Evolutionary conservation across 2,329 filamentous ascomycete species (phyloP).

Genomic region (Pyricularia sp.): DNA sequence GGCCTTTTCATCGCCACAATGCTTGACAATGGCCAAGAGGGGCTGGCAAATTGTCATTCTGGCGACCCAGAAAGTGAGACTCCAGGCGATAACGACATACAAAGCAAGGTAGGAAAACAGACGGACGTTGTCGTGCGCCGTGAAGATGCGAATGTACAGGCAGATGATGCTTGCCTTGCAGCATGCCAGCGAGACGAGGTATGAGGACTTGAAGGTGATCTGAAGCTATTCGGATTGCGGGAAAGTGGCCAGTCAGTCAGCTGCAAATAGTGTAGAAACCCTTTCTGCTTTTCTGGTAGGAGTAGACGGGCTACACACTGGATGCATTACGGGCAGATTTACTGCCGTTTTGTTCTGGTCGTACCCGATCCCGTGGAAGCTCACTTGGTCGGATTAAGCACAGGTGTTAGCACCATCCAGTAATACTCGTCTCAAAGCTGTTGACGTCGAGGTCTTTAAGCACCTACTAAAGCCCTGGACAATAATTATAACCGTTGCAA

Average conservation of each 20-base stretch:
- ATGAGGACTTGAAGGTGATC: background rate
- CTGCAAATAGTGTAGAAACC: no score
- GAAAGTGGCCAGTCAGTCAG: background rate
- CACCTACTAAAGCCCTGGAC: background rate
- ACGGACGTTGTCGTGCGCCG: background rate
- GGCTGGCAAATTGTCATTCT: background rate
- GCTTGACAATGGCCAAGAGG: background rate
- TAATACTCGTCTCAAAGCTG: background rate
- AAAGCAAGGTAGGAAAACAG: background rate
- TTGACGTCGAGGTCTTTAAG: background rate
- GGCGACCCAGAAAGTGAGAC: background rate
- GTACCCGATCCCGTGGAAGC: background rate
- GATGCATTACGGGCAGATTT: background rate
- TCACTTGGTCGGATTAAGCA: background rate
- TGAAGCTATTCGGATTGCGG: background rate
- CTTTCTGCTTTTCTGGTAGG: background rate
- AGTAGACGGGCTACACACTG: background rate
- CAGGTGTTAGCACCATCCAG: background rate
- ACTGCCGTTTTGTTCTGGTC: background rate
- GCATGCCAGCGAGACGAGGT: background rate
- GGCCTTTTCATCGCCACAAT: background rate
- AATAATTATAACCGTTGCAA: background rate
- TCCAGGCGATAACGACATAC: background rate
- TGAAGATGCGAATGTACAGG: background rate
- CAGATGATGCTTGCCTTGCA: background rate